Base-by-base conservation (phyloP, 2,329 filamentous ascomycete species). In the Aspergillus transmontanensis region DNA sequence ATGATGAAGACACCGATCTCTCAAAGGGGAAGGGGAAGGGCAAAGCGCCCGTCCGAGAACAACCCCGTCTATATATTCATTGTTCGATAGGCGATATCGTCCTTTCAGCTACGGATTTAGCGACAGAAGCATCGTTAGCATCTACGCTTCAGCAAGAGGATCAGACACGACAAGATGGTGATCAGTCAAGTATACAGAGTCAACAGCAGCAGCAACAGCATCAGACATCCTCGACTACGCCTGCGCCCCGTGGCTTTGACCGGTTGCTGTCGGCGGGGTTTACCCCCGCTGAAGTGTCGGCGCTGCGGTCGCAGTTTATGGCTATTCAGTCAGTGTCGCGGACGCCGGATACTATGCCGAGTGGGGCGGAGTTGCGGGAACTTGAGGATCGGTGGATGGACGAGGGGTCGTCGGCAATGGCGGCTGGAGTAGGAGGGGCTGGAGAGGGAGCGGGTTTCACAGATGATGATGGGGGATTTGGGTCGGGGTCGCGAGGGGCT, bases 321-420 rank as follows among this genome's bases (percentile, higher is more conserved):
- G 90, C 90, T 51, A 91, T 97, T 66, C 91, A 96, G 73, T 87
- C 90, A 34, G 87, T 90, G 67, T 90, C 90, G 30, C 92, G 92
- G 75, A 96, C 93, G 0, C 93, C 93, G 0, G 94, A 97, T 75
- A 91, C 91, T 0, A 92, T 97, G 90, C 94, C 94, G 1, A 89
- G 87, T 12, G 90, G 92, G 0, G 85, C 90, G 65, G 86, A 89
- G 32, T 82, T 97, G 70, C 88, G 92, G 16, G 83, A 86, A 26
- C 85, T 97, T 74, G 94, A 98, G 77, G 94, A 98, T 72, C 83
- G 88, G 12, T 98, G 94, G 94, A 90, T 98, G 66, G 94, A 98
- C 71, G 86, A 87, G 62, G 78, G 76, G 28, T 81, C 79, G 41
- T 76, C 74, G 30, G 78, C 78, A 60, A 71, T 68, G 72, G 88